Percentiles rank a stretch among this genome's conserved stretches.
phyloP scores from a whole-genome alignment of 2,329 filamentous ascomycete species.

The Endoconidiophora polonica region DNA sequence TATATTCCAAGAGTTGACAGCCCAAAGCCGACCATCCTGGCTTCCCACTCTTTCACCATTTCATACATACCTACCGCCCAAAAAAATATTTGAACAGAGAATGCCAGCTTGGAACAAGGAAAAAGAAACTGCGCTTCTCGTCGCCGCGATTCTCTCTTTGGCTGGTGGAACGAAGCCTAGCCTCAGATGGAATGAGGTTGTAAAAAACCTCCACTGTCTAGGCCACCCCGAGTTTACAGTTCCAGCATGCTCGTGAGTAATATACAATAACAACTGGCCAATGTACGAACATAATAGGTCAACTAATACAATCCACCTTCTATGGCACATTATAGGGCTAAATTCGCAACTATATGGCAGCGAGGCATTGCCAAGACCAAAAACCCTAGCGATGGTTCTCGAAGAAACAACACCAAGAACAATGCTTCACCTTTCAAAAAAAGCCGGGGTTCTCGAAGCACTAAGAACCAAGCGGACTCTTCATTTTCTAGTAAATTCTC shows the following conservation, averaged over 20 bases:
- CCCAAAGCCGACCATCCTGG: no score
- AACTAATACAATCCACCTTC: no score
- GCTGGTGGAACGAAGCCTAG: constrained; percentile 20
- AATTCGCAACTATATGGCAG: no score
- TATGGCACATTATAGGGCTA: no score
- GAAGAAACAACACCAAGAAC: no score
- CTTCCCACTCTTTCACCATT: no score
- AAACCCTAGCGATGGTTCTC: no score
- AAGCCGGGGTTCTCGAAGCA: not conserved
- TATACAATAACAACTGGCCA: no score
- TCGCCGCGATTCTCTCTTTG: constrained; percentile 18
- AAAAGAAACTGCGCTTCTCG: constrained; percentile 3
- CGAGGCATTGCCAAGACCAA: no score
- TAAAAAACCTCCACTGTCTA: constrained; percentile 21
- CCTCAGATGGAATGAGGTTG: constrained; percentile 21
- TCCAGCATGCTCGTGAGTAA: not conserved
- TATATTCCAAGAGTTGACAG: no score
- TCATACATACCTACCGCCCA: no score
- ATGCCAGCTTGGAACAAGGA: constrained; percentile 16
- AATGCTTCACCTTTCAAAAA: not conserved
- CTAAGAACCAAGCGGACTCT: not conserved
- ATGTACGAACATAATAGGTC: no score
- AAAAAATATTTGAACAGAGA: not conserved
- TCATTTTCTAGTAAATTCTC: not conserved
- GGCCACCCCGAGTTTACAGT: constrained; percentile 19